Conservation (phyloP, 2,329 filamentous ascomycete species). For the Bipolaris sorokiniana region DNA sequence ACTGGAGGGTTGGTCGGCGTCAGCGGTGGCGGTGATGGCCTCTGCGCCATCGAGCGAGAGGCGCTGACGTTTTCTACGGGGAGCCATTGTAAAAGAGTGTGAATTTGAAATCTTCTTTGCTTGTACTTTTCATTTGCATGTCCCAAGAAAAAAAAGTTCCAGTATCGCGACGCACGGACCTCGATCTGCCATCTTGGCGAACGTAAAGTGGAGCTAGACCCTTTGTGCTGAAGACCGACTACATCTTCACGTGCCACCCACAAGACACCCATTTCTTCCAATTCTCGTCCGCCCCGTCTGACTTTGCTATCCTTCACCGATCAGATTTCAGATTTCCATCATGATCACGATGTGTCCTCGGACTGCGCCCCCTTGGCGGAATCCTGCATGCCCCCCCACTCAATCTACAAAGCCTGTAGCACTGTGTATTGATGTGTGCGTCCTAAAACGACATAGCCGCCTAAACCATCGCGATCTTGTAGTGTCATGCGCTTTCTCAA, state of each 20-base stretch:
- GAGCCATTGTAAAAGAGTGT: constrained; percentile 40
- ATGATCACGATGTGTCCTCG: constrained; percentile 4
- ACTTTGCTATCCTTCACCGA: constrained; percentile 4
- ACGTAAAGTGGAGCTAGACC: constrained; percentile 10
- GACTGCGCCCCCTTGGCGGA: constrained; percentile 1
- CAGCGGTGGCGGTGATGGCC: constrained; percentile 36
- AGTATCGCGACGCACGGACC: constrained; percentile 14
- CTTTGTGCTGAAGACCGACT: not conserved
- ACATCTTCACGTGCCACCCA: not conserved
- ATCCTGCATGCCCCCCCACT: constrained; percentile 13
- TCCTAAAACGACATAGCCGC: constrained; percentile 1
- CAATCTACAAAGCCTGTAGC: not conserved
- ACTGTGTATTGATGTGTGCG: not conserved
- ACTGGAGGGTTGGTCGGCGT: constrained; percentile 26
- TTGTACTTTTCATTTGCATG: constrained; percentile 2
- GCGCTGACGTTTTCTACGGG: constrained; percentile 51
- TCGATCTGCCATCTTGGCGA: constrained; percentile 17
- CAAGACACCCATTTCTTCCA: no score
- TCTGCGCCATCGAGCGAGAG: constrained; percentile 49
- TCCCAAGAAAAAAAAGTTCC: constrained; percentile 23
- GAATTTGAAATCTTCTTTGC: constrained; percentile 3
- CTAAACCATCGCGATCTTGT: not conserved
- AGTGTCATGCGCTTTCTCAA: constrained; percentile 8
- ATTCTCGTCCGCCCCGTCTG: not conserved
- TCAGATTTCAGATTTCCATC: constrained; percentile 9